phyloP scores from a whole-genome alignment of 441 rosid genomes.

The Erysimum pusillum region DNA sequence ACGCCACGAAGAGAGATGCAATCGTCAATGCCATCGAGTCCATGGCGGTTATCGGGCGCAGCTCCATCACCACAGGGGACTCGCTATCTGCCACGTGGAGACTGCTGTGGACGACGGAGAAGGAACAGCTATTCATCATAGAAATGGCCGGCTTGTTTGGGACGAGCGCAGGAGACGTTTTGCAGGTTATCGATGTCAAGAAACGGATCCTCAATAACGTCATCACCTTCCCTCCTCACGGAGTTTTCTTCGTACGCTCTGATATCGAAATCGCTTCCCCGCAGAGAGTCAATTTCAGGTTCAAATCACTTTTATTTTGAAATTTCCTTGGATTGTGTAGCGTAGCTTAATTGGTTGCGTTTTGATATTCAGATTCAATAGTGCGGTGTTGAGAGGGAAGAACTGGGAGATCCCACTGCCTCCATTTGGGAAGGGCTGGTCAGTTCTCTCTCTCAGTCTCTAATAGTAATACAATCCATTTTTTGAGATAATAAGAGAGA shows the following conservation, averaged over 20 bases:
- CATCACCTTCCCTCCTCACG: slow-evolving; percentile 91
- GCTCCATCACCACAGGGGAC: slow-evolving; percentile 62
- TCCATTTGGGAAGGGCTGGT: slow-evolving; percentile 96
- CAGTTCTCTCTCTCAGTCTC: slow-evolving; percentile 39
- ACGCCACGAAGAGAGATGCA: slow-evolving; percentile 59
- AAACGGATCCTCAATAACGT: slow-evolving; percentile 69
- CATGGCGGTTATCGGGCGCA: slow-evolving; percentile 67
- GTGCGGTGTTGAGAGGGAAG: slow-evolving; percentile 78
- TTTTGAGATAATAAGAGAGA: not conserved
- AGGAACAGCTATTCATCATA: slow-evolving; percentile 90
- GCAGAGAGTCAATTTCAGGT: slow-evolving; percentile 92
- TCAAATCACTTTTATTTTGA: not conserved
- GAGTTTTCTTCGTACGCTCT: slow-evolving; percentile 91
- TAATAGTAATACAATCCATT: no score
- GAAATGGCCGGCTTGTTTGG: slow-evolving; percentile 84
- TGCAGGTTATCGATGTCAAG: slow-evolving; percentile 90
- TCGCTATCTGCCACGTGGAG: slow-evolving; percentile 90
- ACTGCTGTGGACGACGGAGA: slow-evolving; percentile 94
- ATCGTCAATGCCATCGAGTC: slow-evolving; percentile 71
- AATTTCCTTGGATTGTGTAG: not conserved
- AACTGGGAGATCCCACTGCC: slow-evolving; percentile 88
- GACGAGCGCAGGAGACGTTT: slow-evolving; percentile 78
- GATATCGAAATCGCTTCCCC: slow-evolving; percentile 68
- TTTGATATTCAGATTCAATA: slow-evolving; percentile 60
- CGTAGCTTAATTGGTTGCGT: not conserved